Conservation (phyloP, 192 early-diverging fungal genomes). For the Obelidium mucronatum region DNA sequence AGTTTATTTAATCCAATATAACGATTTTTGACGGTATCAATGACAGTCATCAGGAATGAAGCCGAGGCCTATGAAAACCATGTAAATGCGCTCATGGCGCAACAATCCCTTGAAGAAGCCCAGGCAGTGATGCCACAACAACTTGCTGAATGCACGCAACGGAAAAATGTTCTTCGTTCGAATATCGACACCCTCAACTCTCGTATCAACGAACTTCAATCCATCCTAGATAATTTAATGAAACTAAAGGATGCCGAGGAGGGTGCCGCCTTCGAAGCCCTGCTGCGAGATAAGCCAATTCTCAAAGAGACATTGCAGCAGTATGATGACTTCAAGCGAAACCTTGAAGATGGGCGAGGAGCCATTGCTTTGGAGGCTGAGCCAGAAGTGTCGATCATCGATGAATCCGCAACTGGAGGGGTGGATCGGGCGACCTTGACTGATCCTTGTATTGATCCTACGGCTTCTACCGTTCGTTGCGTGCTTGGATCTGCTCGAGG, state of each 20-base stretch:
- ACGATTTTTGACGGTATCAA: neutral
- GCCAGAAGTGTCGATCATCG: neutral
- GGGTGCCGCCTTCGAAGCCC: conserved; percentile 39
- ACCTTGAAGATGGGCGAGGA: neutral
- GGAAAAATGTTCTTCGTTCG: conserved; percentile 5
- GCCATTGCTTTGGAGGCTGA: conserved; percentile 6
- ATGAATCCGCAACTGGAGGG: neutral
- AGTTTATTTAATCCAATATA: neutral
- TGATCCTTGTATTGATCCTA: conserved; percentile 32
- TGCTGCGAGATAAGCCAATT: conserved; percentile 40
- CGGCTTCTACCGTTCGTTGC: conserved; percentile 3
- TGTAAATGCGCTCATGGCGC: conserved; percentile 23
- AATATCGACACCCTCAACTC: conserved; percentile 41
- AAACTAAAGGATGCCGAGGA: conserved; percentile 31
- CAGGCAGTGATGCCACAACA: neutral
- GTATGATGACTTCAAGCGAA: conserved; percentile 66
- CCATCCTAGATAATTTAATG: conserved; percentile 26
- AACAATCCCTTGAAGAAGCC: conserved; percentile 1
- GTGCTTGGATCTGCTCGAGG: neutral
- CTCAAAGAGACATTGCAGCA: conserved; percentile 62
- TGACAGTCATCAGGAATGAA: conserved; percentile 36
- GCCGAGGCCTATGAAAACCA: conserved; percentile 41
- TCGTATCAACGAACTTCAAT: conserved; percentile 13
- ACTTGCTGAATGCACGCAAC: conserved; percentile 6
- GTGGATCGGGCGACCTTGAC: conserved; percentile 20